A percentile compares a stretch with the other conserved stretches of the same genome.
phyloP scores from a whole-genome alignment of 202 grass and related monocot genomes.

The Alloteropsis angusta region DNA sequence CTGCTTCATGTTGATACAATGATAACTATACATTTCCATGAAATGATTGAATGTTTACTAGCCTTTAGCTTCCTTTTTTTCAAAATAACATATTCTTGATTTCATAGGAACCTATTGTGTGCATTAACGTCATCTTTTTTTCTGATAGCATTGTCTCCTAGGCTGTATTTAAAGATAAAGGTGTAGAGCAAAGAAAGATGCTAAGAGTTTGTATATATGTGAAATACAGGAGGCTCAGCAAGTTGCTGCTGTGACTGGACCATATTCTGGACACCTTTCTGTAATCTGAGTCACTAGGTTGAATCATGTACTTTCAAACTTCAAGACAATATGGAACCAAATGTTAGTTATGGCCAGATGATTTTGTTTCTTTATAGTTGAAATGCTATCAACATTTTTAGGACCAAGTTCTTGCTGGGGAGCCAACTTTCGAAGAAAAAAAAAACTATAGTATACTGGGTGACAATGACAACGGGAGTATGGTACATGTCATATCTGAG shows the following conservation, averaged over 20 bases:
- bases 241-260: conserved; percentile 11
- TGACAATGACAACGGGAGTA: neutral
- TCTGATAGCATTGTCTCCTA: neutral
- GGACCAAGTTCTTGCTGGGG: neutral
- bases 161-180: conserved; percentile 40
- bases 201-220: conserved; percentile 32
- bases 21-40: neutral
- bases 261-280: neutral
- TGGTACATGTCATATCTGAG: neutral
- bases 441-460: neutral
- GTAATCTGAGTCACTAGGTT: neutral
- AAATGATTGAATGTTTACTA: neutral
- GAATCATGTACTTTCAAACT: neutral
- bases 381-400: neutral
- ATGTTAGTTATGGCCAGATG: neutral
- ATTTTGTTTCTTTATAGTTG: neutral
- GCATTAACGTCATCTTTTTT: neutral
- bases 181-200: conserved; percentile 35
- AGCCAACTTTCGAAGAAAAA: neutral
- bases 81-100: neutral
- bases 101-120: neutral
- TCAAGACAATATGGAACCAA: neutral
- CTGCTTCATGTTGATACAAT: neutral
- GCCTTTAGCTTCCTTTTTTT: neutral
- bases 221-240: conserved; percentile 40